Conservation (phyloP, 805 yeast species). For the Nakazawaea ambrosiae region DNA sequence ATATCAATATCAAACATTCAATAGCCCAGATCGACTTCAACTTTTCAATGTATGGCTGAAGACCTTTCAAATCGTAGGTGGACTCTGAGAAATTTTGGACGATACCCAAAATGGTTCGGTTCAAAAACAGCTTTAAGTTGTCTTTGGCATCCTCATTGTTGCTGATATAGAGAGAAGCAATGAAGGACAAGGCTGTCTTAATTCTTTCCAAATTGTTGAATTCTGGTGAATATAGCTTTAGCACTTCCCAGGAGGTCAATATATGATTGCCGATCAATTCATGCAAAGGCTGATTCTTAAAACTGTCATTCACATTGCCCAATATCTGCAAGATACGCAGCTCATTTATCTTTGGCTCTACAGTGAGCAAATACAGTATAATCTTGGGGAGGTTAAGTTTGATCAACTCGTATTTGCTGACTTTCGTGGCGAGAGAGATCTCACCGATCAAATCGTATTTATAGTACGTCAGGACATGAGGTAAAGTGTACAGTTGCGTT, state of each 20-base stretch:
- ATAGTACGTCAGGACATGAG: constrained; percentile 63
- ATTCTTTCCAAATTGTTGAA: constrained; percentile 24
- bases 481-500: constrained; percentile 69
- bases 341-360: constrained; percentile 41
- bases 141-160: constrained; percentile 18
- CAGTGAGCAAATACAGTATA: constrained; percentile 50
- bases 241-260: constrained; percentile 36
- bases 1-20: constrained; percentile 51
- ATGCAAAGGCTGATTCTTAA: constrained; percentile 23
- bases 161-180: constrained; percentile 20
- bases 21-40: constrained; percentile 68
- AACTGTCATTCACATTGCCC: constrained; percentile 44
- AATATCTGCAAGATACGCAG: constrained; percentile 45
- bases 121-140: constrained; percentile 35
- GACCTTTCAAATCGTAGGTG: constrained; percentile 66
- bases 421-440: constrained; percentile 48
- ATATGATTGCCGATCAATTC: constrained; percentile 30
- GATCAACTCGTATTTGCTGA: constrained; percentile 39
- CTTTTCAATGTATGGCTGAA: constrained; percentile 66
- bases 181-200: constrained; percentile 31
- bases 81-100: constrained; percentile 75
- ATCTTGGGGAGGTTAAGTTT: constrained; percentile 42
- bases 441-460: constrained; percentile 55
- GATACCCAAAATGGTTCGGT: constrained; percentile 61
- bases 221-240: constrained; percentile 32